phyloP scores from a whole-genome alignment of 179 eudicot species.

The Vitellaria paradoxa region DNA sequence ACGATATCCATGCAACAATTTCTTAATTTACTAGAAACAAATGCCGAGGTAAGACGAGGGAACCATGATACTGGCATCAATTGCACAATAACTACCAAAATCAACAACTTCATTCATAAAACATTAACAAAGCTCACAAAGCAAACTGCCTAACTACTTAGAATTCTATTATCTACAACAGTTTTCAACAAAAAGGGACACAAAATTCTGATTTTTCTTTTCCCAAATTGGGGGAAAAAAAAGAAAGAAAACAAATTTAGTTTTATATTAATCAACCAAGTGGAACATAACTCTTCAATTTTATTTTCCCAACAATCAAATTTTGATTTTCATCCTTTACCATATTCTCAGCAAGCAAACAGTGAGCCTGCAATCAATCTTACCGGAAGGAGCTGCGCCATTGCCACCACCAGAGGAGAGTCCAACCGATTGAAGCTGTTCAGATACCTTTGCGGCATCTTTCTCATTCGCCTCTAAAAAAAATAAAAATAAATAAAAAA shows the following conservation, averaged over 20 bases:
- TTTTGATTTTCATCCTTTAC: neutral
- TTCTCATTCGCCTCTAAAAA: slow-evolving; percentile 26
- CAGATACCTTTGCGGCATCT: slow-evolving; percentile 43
- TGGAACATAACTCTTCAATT: neutral
- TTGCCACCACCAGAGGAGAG: slow-evolving; percentile 21
- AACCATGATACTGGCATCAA: neutral
- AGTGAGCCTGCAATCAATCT: neutral
- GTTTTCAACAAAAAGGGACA: neutral
- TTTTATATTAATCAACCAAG: neutral
- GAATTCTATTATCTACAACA: neutral
- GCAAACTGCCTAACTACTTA: too few relatives aligned
- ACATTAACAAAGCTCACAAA: too few relatives aligned
- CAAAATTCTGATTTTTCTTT: neutral
- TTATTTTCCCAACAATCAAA: neutral
- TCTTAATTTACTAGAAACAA: neutral
- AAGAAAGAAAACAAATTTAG: neutral
- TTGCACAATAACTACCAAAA: neutral
- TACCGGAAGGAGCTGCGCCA: slow-evolving; percentile 27
- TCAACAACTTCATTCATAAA: too few relatives aligned
- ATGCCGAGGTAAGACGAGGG: neutral
- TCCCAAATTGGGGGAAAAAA: neutral
- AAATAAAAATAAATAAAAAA: too few relatives aligned
- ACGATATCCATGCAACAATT: neutral
- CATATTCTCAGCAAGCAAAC: slow-evolving; percentile 4
- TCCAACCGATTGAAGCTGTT: slow-evolving; percentile 41